Conservation (phyloP, 1,284 basidiomycete genomes). For the Pulveroboletus ridleyi region DNA sequence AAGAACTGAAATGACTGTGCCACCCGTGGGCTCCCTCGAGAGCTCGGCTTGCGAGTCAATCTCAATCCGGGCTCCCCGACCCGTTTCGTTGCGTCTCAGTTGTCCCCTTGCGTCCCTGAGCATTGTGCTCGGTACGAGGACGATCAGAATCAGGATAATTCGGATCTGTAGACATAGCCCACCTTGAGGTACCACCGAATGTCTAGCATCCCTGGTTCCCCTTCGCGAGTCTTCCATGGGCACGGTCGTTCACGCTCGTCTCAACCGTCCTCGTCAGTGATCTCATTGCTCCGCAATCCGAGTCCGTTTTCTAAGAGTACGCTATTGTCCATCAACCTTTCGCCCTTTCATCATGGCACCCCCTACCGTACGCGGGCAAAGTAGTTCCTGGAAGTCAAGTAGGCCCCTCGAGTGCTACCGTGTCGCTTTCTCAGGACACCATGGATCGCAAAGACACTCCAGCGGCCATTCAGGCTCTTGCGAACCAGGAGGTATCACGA, state of each 20-base stretch:
- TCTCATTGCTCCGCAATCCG: constrained; percentile 41
- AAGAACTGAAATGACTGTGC: constrained; percentile 19
- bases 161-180: constrained; percentile 37
- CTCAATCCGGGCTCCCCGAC: constrained; percentile 6
- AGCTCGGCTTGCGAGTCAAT: constrained; percentile 38
- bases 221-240: constrained; percentile 38
- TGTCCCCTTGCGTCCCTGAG: no score
- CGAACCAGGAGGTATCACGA: constrained; percentile 19
- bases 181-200: constrained; percentile 40
- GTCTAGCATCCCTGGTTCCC: constrained; percentile 37
- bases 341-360: constrained; percentile 40
- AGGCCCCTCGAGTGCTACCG: constrained; percentile 35
- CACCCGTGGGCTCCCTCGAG: constrained; percentile 11
- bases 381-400: constrained; percentile 37
- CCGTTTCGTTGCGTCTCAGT: no score
- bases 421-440: constrained; percentile 26
- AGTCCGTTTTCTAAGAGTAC: constrained; percentile 44
- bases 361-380: constrained; percentile 39
- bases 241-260: constrained; percentile 39
- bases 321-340: constrained; percentile 38
- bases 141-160: no score
- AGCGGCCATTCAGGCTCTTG: constrained; percentile 21
- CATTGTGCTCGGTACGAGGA: no score
- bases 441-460: constrained; percentile 26
- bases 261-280: constrained; percentile 40